phyloP scores from a whole-genome alignment of 352 stramenopile species.

The Saprolegnia diclina region DNA sequence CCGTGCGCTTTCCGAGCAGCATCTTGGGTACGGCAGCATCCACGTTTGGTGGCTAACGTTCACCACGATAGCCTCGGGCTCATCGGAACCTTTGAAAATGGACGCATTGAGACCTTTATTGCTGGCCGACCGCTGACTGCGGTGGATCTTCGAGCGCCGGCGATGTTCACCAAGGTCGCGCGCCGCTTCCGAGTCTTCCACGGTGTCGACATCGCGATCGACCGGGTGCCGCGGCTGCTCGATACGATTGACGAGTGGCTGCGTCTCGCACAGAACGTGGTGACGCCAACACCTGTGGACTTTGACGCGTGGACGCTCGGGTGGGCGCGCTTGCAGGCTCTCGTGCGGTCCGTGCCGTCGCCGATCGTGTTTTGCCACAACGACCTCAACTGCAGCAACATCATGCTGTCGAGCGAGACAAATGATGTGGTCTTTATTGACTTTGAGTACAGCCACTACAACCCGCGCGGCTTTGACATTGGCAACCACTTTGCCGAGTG shows the following conservation, averaged over 20 bases:
- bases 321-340: constrained; percentile 48
- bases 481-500: constrained; percentile 91
- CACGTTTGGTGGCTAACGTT: no score
- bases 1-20: constrained; percentile 53
- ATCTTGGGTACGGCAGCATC: constrained; percentile 42
- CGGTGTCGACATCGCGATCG: constrained; percentile 35
- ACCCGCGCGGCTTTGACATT: constrained; percentile 86
- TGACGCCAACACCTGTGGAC: constrained; percentile 36
- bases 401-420: constrained; percentile 45
- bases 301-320: constrained; percentile 32
- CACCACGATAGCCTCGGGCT: constrained; percentile 35
- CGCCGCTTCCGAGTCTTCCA: constrained; percentile 68
- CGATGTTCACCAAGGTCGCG: constrained; percentile 46
- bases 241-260: constrained; percentile 12
- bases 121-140: constrained; percentile 55
- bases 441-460: constrained; percentile 93
- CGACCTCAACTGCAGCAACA: constrained; percentile 91
- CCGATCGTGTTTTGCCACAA: constrained; percentile 88
- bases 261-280: constrained; percentile 38
- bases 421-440: constrained; percentile 77
- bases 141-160: constrained; percentile 60
- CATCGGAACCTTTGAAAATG: constrained; percentile 74
- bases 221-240: constrained; percentile 5
- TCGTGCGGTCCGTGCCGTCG: constrained; percentile 54
- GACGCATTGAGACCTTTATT: constrained; percentile 68